Conservation (phyloP, 106 monocot genomes). For the Hemerocallis citrina region DNA sequence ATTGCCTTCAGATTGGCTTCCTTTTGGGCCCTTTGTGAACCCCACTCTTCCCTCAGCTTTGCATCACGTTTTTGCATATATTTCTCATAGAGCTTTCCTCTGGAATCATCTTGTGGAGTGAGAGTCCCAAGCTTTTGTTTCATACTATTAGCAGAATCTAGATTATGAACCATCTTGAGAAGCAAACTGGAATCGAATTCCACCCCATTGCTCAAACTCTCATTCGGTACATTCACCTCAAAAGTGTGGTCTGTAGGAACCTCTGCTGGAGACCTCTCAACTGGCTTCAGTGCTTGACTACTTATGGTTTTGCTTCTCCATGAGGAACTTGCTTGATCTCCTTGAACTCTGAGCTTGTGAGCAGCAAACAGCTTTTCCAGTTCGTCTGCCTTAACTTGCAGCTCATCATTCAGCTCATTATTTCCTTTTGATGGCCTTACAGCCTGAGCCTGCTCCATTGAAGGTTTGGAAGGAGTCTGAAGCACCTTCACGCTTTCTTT, state of each 20-base stretch:
- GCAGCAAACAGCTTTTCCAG: constrained; percentile 89
- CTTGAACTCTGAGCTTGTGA: constrained; percentile 58
- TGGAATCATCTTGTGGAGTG: constrained; percentile 33
- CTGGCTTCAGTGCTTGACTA: constrained; percentile 13
- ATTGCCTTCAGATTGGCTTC: constrained; percentile 76
- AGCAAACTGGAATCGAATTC: constrained; percentile 42
- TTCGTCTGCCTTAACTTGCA: constrained; percentile 82
- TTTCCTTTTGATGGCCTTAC: constrained; percentile 49
- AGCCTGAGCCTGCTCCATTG: constrained; percentile 17
- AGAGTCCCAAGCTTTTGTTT: constrained; percentile 19
- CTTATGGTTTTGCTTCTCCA: constrained; percentile 43
- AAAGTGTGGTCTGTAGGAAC: constrained; percentile 12
- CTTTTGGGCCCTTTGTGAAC: constrained; percentile 51
- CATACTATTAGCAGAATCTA: constrained; percentile 10
- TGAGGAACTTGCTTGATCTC: constrained; percentile 37
- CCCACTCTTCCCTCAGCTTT: constrained; percentile 64
- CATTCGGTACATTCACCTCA: constrained; percentile 9
- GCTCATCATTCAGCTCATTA: constrained; percentile 64
- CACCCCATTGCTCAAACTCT: constrained; percentile 11
- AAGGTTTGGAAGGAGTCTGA: constrained; percentile 7
- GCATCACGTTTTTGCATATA: constrained; percentile 80
- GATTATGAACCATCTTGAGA: constrained; percentile 31
- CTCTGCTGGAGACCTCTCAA: constrained; percentile 12
- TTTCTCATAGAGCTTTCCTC: constrained; percentile 67
- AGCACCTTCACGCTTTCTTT: constrained; percentile 15